Base-by-base conservation (phyloP, 2,329 filamentous ascomycete genomes). In the Cytospora paraplurivora region DNA sequence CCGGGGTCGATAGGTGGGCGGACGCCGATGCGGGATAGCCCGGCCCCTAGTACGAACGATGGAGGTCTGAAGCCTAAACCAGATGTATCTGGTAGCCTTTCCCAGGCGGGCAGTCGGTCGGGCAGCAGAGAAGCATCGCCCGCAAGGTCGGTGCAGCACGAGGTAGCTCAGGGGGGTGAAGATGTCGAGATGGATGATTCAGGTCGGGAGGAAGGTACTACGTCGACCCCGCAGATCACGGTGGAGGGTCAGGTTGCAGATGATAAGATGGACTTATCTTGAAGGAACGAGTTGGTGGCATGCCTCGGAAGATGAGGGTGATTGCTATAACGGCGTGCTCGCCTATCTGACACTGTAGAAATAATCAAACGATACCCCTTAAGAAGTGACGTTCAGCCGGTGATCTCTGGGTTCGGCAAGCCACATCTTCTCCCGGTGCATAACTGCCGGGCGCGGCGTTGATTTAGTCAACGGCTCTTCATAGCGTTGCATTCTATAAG, bases 231-330 rank as follows among this genome's bases (percentile, higher is more conserved):
- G 38, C 76, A 74, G 66, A 82, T 84, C 58, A 78, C 76, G 21
- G 76, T 86, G 56, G 81, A 85, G 64, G 77, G 79, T 27, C 78
- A 81, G 33, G 77, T 79, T 44, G 73, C 71, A 35, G 80, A 76
- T 8, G 87, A 89, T 68, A 84, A 79, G 70, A 92, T 92, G 89
- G 89, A 92, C 78, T 91, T 78, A 69, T 82, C 76, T 13, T 77
- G 64, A 67, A 58, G 32, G 19, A n/a, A 7, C 2, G 7, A 11
- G 2, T 55, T 21, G 58, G 5, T 19, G 38, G 12, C 27, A 49
- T 2, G 21, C 35, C 33, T 27, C 35, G 19, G 51, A 33, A 27
- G 54, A 53, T 17, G 19, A 21, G 47, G 47, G 19, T 21, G 6
- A n/a, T 32, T 34, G 35, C 15, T 32, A 8, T 53, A 44, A 19